Conservation (phyloP, 2,329 filamentous ascomycete genomes). For the Macroventuria anomochaeta region DNA sequence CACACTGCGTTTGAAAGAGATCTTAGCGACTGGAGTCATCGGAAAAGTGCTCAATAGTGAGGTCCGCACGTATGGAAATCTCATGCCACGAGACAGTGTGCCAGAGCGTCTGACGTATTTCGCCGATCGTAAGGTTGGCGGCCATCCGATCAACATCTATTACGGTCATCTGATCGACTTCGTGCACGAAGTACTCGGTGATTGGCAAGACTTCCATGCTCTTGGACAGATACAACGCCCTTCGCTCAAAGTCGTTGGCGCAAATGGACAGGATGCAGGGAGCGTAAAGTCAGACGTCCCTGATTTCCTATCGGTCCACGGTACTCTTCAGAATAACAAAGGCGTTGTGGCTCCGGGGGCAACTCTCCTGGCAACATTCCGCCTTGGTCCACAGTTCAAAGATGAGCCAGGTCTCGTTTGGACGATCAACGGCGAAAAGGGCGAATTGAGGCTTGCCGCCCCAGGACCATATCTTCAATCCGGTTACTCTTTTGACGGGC, state of each 20-base stretch:
- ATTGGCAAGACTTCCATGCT: constrained; percentile 19
- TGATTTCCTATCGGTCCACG: constrained; percentile 53
- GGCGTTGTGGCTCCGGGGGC: constrained; percentile 17
- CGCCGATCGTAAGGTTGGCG: constrained; percentile 23
- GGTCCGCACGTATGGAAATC: constrained; percentile 16
- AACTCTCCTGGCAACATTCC: constrained; percentile 18
- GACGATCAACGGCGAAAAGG: constrained; percentile 27
- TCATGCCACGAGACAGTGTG: constrained; percentile 18
- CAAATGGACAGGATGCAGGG: constrained; percentile 4
- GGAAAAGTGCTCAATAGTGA: constrained; percentile 49
- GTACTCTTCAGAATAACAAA: constrained; percentile 22
- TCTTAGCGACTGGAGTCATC: constrained; percentile 50
- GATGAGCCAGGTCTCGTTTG: constrained; percentile 20
- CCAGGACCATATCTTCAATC: constrained; percentile 56
- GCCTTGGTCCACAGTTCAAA: constrained; percentile 24
- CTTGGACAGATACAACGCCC: constrained; percentile 30
- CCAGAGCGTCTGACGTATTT: constrained; percentile 26
- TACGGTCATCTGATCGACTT: constrained; percentile 30
- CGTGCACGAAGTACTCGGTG: constrained; percentile 28
- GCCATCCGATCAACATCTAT: constrained; percentile 27
- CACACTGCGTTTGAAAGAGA: constrained; percentile 47
- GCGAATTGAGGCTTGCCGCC: constrained; percentile 20
- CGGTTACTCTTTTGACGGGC: constrained; percentile 18
- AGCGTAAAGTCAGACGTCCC: constrained; percentile 51
- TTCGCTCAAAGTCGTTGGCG: constrained; percentile 11